These are phyloP conservation scores for Hericium erinaceus DNA, from an alignment of 768 basidiomycete species.

Conservation along the genomic window DNA sequence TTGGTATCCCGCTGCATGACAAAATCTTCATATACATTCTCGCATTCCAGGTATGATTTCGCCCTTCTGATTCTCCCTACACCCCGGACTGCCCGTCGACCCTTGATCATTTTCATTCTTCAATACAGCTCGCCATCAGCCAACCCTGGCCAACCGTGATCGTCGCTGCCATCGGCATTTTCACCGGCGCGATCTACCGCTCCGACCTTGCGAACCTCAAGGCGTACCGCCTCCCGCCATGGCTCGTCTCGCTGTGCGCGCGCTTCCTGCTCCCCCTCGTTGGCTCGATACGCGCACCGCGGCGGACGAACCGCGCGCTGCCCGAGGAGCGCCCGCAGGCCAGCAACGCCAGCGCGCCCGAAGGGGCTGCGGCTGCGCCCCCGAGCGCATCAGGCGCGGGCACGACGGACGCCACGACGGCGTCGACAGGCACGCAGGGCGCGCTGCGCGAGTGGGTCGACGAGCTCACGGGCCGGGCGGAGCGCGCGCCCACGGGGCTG, in stretches of 20 bases:
- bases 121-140: slow-evolving; percentile 55
- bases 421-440: slow-evolving; percentile 19
- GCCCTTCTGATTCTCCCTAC: not conserved
- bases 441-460: slow-evolving; percentile 76
- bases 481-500: slow-evolving; percentile 44
- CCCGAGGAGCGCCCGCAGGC: slow-evolving; percentile 38
- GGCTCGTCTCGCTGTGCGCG: slow-evolving; percentile 44
- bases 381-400: slow-evolving; percentile 4
- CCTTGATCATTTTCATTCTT: not conserved
- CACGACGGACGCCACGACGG: not conserved
- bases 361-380: not conserved
- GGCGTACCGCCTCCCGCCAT: slow-evolving; percentile 63
- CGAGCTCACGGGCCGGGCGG: slow-evolving; percentile 61
- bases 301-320: slow-evolving; percentile 64
- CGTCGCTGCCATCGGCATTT: slow-evolving; percentile 53
- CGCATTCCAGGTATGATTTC: slow-evolving; percentile 51
- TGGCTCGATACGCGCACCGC: slow-evolving; percentile 51
- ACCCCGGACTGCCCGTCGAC: not conserved
- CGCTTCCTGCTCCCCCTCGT: slow-evolving; percentile 57
- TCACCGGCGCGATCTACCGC: slow-evolving; percentile 72
- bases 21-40: slow-evolving; percentile 68
- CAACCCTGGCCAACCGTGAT: slow-evolving; percentile 58
- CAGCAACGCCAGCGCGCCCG: slow-evolving; percentile 9
- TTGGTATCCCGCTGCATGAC: slow-evolving; percentile 66
- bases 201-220: slow-evolving; percentile 77